Base-by-base conservation (phyloP, 345 rosid species). In the Populus simonii region DNA sequence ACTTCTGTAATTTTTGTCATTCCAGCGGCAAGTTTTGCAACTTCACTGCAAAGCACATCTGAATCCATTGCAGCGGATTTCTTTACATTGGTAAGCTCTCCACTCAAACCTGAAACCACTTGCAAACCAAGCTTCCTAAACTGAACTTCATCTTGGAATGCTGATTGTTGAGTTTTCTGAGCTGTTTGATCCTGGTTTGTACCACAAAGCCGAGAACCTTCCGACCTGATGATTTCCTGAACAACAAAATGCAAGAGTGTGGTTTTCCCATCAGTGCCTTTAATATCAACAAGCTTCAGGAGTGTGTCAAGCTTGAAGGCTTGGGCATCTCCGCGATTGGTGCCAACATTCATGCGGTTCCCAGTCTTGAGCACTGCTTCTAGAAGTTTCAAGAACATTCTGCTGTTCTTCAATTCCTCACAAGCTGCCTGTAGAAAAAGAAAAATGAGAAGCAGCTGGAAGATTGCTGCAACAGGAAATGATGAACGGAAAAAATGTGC, bases 301-400 rank as follows among this genome's bases (percentile, higher is more conserved):
- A 96, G 97, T 0, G 98, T 96, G 80, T 96, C 97, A 10, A 96
- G 97, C 92, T 94, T 96, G 90, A 94, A 96, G 43, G 99, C 97
- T 3, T 86, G 95, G 0, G 99, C 99, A 66, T 91, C 97, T 0
- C 99, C 97, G 8, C 94, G 89, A 76, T 90, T 90, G n/a, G 99
- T 96, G 74, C 97, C 97, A 53, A 92, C 89, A 62, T 96, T 94
- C 99, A 94, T 94, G 33, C 97, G 85, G 83, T 96, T 94, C 68
- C 99, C 97, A 0, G 99, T 94, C 80, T 88, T 92, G 23, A 94
- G 94, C 72, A 96, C 98, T 2, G 99, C 99, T 83, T 96, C 97
- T 7, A 92, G 80, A 78, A 96, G 98, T 86, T 92, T 96, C 71
- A 91, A 74, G 84, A 96, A 94, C 93, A 92, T 87, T 74, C 90